Percentiles rank a stretch among this genome's conserved stretches.
phyloP scores from a whole-genome alignment of 2,329 filamentous ascomycete species.

The Hypoxylon sp. region DNA sequence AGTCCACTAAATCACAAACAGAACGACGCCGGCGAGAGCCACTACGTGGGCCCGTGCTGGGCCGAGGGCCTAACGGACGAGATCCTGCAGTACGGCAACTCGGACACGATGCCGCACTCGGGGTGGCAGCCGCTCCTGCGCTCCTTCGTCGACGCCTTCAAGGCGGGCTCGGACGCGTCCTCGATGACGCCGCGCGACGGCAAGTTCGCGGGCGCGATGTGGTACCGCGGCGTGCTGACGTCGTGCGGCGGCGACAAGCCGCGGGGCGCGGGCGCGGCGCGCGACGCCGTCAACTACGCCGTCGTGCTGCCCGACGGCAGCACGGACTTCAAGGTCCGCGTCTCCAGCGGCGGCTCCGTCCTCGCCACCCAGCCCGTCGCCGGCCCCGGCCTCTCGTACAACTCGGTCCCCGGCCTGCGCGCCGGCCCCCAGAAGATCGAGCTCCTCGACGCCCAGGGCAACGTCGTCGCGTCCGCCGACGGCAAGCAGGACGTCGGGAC shows the following conservation, averaged over 20 bases:
- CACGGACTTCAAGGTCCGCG: conserved; percentile 29
- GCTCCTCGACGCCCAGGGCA: conserved; percentile 36
- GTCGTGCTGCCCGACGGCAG: conserved; percentile 36
- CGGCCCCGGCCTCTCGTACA: conserved; percentile 39
- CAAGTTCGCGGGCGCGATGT: conserved; percentile 37
- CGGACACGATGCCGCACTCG: conserved; percentile 40
- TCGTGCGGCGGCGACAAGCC: conserved; percentile 35
- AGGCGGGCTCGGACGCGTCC: conserved; percentile 37
- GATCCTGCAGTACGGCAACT: conserved; percentile 45
- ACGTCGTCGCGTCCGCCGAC: conserved; percentile 36
- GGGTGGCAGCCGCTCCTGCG: conserved; percentile 48
- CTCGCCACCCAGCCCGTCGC: conserved; percentile 33
- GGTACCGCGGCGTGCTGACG: conserved; percentile 43
- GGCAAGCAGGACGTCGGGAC: conserved; percentile 38
- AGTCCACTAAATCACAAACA: conserved; percentile 9
- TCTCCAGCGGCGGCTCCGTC: conserved; percentile 40
- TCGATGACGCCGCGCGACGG: too few relatives aligned
- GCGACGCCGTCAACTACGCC: conserved; percentile 44
- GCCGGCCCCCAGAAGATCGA: conserved; percentile 43
- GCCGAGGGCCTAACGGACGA: conserved; percentile 41
- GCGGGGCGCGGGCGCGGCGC: conserved; percentile 36
- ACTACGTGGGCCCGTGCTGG: conserved; percentile 49
- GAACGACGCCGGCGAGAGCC: conserved; percentile 49
- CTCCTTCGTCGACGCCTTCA: conserved; percentile 49
- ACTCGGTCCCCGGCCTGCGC: conserved; percentile 36